A percentile compares a stretch with the other conserved stretches of the same genome.
Conservation (phyloP, 1,139 yeast genomes). For the Sporopachydermia cereana region DNA sequence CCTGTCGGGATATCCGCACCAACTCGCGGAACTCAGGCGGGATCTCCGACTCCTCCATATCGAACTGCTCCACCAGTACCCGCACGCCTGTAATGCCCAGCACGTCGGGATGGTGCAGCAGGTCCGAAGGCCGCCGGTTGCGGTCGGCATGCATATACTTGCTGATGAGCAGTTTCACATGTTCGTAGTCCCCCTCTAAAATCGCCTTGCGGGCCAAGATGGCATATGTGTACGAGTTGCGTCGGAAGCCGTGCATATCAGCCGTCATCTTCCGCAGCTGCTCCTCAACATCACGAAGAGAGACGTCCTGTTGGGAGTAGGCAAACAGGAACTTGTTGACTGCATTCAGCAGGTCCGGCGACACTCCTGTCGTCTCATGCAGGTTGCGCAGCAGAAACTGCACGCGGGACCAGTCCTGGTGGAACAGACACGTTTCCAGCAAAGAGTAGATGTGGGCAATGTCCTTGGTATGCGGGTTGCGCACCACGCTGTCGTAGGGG, state of each 20-base stretch:
- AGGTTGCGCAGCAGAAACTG: slow-evolving; percentile 50
- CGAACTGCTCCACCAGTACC: slow-evolving; percentile 24
- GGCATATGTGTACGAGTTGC: slow-evolving; percentile 18
- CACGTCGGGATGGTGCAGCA: slow-evolving; percentile 57
- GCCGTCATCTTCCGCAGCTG: slow-evolving; percentile 19
- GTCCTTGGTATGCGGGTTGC: slow-evolving; percentile 42
- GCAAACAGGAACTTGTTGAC: slow-evolving; percentile 38
- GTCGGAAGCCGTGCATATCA: slow-evolving; percentile 13
- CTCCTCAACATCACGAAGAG: slow-evolving; percentile 18
- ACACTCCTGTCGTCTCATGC: slow-evolving; percentile 30
- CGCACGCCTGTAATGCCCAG: slow-evolving; percentile 55
- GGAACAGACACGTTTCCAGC: slow-evolving; percentile 66
- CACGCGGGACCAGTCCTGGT: slow-evolving; percentile 63
- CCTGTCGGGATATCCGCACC: slow-evolving; percentile 15
- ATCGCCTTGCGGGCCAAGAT: slow-evolving; percentile 18
- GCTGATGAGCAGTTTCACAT: slow-evolving; percentile 9
- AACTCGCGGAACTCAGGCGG: slow-evolving; percentile 28
- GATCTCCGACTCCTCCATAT: slow-evolving; percentile 23
- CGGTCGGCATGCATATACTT: slow-evolving; percentile 22
- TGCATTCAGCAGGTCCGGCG: slow-evolving; percentile 28
- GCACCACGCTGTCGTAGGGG: slow-evolving; percentile 22
- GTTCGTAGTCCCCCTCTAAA: slow-evolving; percentile 16
- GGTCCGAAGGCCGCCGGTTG: slow-evolving; percentile 21
- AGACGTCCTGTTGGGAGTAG: slow-evolving; percentile 29
- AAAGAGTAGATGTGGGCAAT: slow-evolving; percentile 62